Conservation (phyloP, 345 rosid genomes). For the Ailanthus altissimus region DNA sequence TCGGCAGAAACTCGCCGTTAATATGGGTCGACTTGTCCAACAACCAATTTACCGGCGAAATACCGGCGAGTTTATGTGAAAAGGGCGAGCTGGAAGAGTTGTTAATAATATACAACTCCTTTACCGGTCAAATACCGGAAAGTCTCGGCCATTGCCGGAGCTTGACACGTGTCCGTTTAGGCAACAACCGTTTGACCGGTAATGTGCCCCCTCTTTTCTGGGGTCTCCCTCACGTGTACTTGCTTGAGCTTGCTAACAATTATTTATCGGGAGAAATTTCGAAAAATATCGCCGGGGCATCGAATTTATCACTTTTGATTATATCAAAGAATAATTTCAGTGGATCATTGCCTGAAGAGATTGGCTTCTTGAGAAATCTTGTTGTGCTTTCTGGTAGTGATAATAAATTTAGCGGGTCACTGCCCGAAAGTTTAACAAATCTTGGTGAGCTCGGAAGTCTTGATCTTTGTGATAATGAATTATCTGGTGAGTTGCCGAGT, state of each 20-base stretch:
- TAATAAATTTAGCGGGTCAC: slow-evolving; percentile 59
- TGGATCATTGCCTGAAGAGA: slow-evolving; percentile 73
- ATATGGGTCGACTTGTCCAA: slow-evolving; percentile 76
- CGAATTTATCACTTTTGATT: slow-evolving; percentile 62
- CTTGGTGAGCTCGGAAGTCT: slow-evolving; percentile 61
- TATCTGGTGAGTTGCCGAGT: slow-evolving; percentile 71
- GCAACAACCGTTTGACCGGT: slow-evolving; percentile 72
- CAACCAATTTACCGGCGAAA: slow-evolving; percentile 61
- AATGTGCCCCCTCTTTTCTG: slow-evolving; percentile 72
- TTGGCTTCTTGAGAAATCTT: slow-evolving; percentile 62
- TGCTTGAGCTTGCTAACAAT: slow-evolving; percentile 68
- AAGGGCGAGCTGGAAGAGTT: slow-evolving; percentile 77
- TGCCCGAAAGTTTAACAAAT: slow-evolving; percentile 68
- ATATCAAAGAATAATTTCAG: slow-evolving; percentile 63
- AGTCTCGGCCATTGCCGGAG: slow-evolving; percentile 58
- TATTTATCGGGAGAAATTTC: slow-evolving; percentile 67
- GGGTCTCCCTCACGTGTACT: slow-evolving; percentile 83
- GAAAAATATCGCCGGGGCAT: slow-evolving; percentile 59
- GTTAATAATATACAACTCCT: slow-evolving; percentile 58
- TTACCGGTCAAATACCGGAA: slow-evolving; percentile 71
- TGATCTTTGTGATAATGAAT: slow-evolving; percentile 68
- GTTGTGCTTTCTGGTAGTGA: slow-evolving; percentile 56
- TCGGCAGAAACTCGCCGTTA: slow-evolving; percentile 78
- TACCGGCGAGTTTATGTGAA: slow-evolving; percentile 67
- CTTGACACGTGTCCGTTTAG: slow-evolving; percentile 71